phyloP scores from a whole-genome alignment of 2,329 filamentous ascomycete genomes.

The Trematosphaeria pertusa region DNA sequence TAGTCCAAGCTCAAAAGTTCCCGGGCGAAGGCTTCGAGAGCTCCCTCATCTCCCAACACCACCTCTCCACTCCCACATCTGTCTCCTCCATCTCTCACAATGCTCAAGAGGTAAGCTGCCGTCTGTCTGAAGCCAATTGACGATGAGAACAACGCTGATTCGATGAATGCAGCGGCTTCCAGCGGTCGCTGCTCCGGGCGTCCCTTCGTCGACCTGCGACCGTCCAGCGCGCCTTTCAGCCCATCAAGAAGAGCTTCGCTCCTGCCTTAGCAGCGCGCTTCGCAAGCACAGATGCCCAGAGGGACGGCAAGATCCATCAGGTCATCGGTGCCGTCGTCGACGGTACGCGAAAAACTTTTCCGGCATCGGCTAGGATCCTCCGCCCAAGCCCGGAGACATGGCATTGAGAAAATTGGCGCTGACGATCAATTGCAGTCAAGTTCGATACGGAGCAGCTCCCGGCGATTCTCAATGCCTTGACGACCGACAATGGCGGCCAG shows the following conservation, averaged over 20 bases:
- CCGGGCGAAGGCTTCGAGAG: conserved; percentile 4
- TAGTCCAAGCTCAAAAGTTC: background rate
- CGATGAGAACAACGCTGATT: conserved; percentile 46
- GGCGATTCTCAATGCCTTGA: conserved; percentile 95
- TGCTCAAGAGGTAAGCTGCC: conserved; percentile 66
- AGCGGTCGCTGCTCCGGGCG: conserved; percentile 69
- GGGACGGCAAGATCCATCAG: conserved; percentile 72
- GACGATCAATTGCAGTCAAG: conserved; percentile 73
- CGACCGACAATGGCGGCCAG: conserved; percentile 87
- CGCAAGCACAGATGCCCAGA: conserved; percentile 64
- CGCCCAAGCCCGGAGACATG: conserved; percentile 28
- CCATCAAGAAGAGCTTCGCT: conserved; percentile 63
- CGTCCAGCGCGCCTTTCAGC: conserved; percentile 62
- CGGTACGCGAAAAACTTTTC: conserved; percentile 64
- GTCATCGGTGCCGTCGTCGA: conserved; percentile 99
- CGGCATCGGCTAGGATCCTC: conserved; percentile 16
- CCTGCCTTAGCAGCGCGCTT: conserved; percentile 67
- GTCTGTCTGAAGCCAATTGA: conserved; percentile 44
- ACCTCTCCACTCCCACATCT: conserved; percentile 37
- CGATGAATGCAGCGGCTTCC: conserved; percentile 65
- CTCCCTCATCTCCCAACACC: conserved; percentile 29
- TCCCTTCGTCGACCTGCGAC: conserved; percentile 64
- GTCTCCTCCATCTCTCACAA: conserved; percentile 57
- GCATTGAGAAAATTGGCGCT: conserved; percentile 25
- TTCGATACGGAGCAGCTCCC: conserved; percentile 94